These are phyloP conservation scores for Fusarium longipes DNA, from an alignment of 2,329 filamentous ascomycete species.

Conservation along the genomic window DNA sequence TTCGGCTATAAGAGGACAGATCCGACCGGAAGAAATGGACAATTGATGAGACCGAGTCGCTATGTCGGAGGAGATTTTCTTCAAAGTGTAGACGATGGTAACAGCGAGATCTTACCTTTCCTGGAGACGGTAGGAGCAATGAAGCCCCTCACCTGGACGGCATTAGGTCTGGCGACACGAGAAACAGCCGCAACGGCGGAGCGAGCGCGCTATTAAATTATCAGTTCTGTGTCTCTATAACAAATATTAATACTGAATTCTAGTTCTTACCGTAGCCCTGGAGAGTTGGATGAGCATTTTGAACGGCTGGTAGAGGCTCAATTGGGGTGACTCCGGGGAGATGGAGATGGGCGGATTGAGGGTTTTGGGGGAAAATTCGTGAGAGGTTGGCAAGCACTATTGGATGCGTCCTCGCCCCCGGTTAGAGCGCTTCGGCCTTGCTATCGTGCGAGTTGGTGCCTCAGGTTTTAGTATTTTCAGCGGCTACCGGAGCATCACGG, in stretches of 20 bases:
- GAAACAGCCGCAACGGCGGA: conserved; percentile 62
- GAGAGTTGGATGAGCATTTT: conserved; percentile 68
- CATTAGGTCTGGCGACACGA: conserved; percentile 56
- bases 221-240: neutral
- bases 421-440: conserved; percentile 44
- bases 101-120: conserved; percentile 63
- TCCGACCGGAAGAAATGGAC: conserved; percentile 34
- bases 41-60: conserved; percentile 19
- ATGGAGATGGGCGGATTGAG: conserved; percentile 44
- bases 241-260: neutral
- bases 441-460: conserved; percentile 28
- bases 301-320: conserved; percentile 60
- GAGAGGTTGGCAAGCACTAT: conserved; percentile 47
- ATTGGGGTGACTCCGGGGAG: conserved; percentile 54
- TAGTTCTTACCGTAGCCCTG: conserved; percentile 64
- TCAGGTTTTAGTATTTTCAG: conserved; percentile 17
- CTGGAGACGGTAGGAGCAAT: conserved; percentile 70
- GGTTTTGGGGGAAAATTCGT: conserved; percentile 57
- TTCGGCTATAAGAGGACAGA: conserved; percentile 44
- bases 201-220: conserved; percentile 61
- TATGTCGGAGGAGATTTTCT: neutral
- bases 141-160: conserved; percentile 65
- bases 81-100: neutral
- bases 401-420: conserved; percentile 37
- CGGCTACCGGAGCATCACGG: conserved; percentile 34